Conservation (phyloP, 2,329 filamentous ascomycete species). For the Thelonectria rubi region DNA sequence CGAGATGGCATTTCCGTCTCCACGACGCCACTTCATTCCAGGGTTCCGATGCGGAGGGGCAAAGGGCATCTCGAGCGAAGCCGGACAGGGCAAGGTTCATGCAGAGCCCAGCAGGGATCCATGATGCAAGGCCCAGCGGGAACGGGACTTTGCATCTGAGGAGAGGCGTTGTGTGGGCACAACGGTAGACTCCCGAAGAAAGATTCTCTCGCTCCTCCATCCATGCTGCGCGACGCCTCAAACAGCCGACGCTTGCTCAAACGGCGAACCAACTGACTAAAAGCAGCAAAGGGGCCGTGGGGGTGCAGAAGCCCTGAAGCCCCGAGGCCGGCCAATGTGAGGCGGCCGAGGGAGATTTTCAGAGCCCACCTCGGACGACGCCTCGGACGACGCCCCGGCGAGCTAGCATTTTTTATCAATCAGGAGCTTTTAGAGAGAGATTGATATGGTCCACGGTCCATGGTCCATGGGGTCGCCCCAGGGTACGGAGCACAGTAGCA, state of each 20-base stretch:
- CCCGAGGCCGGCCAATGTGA: neutral
- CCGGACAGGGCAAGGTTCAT: neutral
- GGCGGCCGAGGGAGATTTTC: neutral
- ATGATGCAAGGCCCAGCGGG: neutral
- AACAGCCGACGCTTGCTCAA: neutral
- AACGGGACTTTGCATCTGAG: neutral
- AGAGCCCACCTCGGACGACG: neutral
- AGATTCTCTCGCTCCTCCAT: too few relatives aligned
- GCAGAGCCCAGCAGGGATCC: neutral
- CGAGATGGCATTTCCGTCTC: neutral
- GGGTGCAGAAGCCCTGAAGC: neutral
- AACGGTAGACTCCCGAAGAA: too few relatives aligned
- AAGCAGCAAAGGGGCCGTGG: neutral
- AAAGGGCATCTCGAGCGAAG: neutral
- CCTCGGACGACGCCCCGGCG: too few relatives aligned
- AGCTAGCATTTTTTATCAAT: slow-evolving; percentile 6
- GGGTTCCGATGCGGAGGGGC: neutral
- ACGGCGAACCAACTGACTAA: neutral
- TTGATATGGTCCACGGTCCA: too few relatives aligned
- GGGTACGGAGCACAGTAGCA: too few relatives aligned
- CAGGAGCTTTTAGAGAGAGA: neutral
- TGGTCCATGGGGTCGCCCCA: too few relatives aligned
- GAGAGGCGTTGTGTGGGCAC: too few relatives aligned
- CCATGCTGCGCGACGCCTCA: neutral
- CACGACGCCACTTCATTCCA: neutral